Evolutionary conservation across 371 early-diverging fungal species (phyloP).

Genomic region (Mortierella sp.): DNA sequence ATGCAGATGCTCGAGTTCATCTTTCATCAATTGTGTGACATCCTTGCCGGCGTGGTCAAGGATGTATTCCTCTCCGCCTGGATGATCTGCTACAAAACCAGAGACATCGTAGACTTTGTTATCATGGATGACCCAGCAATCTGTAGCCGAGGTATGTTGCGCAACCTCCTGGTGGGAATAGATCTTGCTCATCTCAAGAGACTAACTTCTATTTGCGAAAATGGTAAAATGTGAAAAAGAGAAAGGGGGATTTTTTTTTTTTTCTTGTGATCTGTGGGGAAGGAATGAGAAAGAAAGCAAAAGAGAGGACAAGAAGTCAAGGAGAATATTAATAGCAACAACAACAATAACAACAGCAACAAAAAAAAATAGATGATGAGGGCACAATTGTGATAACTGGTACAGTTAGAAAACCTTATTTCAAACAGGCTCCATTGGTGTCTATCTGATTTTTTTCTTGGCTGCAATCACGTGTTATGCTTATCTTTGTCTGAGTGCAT

Average conservation of each 20-base stretch:
- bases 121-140: conserved; percentile 82
- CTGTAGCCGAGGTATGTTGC: conserved; percentile 71
- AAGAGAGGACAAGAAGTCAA: background rate
- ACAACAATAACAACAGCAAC: too few relatives aligned
- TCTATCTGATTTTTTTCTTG: too few relatives aligned
- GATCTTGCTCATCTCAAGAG: conserved; percentile 26
- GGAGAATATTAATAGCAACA: background rate
- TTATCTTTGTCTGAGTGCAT: too few relatives aligned
- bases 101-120: conserved; percentile 91
- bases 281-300: background rate
- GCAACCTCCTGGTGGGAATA: conserved; percentile 72
- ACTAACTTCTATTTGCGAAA: background rate
- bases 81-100: conserved; percentile 83
- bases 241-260: background rate
- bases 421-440: too few relatives aligned
- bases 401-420: too few relatives aligned
- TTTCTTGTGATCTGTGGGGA: too few relatives aligned
- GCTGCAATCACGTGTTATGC: too few relatives aligned
- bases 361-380: too few relatives aligned
- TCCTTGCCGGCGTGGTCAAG: conserved; percentile 84
- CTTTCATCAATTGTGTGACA: conserved; percentile 79
- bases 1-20: conserved; percentile 82
- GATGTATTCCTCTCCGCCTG: conserved; percentile 84
- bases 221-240: background rate
- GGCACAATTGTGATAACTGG: too few relatives aligned